Percentiles rank a stretch among this genome's conserved stretches.
These are phyloP conservation scores for Entamoeba dispar DNA, from an alignment of 208 protist species.

Conservation along the genomic window DNA sequence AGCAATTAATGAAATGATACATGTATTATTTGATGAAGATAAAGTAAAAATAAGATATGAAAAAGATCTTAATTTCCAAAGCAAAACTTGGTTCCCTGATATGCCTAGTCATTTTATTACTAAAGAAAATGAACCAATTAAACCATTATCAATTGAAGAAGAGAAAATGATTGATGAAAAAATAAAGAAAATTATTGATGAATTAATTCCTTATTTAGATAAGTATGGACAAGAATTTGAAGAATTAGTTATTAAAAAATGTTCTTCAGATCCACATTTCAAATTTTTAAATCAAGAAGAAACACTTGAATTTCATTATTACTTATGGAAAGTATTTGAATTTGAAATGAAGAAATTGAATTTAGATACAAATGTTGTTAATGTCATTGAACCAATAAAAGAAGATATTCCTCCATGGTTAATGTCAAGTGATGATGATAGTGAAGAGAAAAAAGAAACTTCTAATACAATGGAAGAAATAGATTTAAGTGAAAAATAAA, in stretches of 20 bases:
- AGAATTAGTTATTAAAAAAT: not conserved
- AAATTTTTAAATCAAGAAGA: not conserved
- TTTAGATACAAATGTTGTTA: not conserved
- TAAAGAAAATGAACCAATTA: not conserved
- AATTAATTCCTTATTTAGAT: not conserved
- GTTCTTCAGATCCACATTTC: not conserved
- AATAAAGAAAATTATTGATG: not conserved
- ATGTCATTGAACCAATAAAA: not conserved
- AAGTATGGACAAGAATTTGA: not conserved
- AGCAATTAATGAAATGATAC: not conserved
- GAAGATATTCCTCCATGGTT: not conserved
- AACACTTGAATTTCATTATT: not conserved
- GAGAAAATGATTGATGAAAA: not conserved
- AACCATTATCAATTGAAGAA: not conserved
- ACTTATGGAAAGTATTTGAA: not conserved
- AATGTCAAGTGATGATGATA: not conserved
- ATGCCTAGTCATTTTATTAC: not conserved
- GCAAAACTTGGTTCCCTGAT: not conserved
- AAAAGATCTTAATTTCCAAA: not conserved
- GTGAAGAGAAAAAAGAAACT: not conserved
- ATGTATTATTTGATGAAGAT: not conserved
- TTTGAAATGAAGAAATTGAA: not conserved
- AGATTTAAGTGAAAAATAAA: too few relatives aligned
- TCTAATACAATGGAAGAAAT: not conserved
- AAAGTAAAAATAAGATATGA: not conserved